Conservation (phyloP, 352 stramenopile genomes). For the Pythium grandisporangium region DNA sequence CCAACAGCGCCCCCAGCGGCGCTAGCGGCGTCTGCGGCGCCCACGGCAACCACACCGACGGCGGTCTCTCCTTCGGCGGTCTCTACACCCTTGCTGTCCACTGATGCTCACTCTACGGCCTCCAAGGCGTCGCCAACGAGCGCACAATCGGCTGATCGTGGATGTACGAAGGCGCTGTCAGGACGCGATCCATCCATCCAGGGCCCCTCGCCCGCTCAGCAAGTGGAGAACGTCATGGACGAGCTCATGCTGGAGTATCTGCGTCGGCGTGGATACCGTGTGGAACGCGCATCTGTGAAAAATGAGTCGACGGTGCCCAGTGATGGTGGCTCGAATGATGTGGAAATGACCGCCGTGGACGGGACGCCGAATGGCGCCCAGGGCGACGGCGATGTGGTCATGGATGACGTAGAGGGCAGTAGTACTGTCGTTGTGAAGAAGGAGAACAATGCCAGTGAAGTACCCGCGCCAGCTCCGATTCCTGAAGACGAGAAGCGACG, state of each 20-base stretch:
- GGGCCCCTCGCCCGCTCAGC: background rate
- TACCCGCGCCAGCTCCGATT: background rate
- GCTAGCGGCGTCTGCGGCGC: no score
- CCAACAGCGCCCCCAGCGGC: no score
- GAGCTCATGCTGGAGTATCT: slow-evolving; percentile 67
- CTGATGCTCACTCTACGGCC: no score
- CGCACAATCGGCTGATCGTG: no score
- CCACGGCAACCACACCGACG: no score
- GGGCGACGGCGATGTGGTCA: background rate
- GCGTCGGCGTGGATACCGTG: slow-evolving; percentile 37
- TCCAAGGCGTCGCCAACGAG: no score
- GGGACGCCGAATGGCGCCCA: background rate
- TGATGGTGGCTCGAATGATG: slow-evolving; percentile 3
- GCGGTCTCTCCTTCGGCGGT: no score
- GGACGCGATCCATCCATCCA: no score
- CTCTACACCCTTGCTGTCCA: no score
- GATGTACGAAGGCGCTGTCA: no score
- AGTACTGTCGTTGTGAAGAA: slow-evolving; percentile 5
- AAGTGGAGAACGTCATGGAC: slow-evolving; percentile 33
- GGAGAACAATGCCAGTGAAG: no score
- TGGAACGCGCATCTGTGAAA: slow-evolving; percentile 8
- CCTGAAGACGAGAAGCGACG: slow-evolving; percentile 17
- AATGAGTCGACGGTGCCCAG: slow-evolving; percentile 5
- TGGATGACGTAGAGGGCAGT: background rate
- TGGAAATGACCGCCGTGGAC: slow-evolving; percentile 5